Conservation (phyloP, 2,329 filamentous ascomycete species). For the Ampelomyces quisqualis region DNA sequence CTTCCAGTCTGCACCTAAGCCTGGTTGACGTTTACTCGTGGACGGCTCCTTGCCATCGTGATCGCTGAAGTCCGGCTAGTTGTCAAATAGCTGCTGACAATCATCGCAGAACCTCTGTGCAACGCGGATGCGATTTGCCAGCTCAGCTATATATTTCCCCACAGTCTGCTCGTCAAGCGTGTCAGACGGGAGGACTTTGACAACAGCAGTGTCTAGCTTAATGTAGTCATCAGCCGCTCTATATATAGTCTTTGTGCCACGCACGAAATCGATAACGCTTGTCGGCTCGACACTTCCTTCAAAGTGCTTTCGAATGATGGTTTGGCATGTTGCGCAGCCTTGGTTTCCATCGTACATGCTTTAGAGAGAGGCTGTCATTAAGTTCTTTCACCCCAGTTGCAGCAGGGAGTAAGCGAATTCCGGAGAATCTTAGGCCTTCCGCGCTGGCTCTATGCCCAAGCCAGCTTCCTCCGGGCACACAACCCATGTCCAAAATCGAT, state of each 20-base stretch:
- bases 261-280: neutral
- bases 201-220: neutral
- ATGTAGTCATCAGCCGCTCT: neutral
- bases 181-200: neutral
- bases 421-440: too few relatives aligned
- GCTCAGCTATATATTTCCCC: neutral
- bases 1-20: neutral
- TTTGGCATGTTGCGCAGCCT: too few relatives aligned
- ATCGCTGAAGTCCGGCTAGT: neutral
- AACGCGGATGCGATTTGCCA: neutral
- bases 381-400: too few relatives aligned
- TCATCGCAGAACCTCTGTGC: neutral
- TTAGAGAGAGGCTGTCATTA: too few relatives aligned
- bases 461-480: too few relatives aligned
- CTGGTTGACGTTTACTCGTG: neutral
- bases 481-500: too few relatives aligned
- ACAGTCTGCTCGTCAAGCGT: neutral
- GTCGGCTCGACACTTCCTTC: neutral
- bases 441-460: too few relatives aligned
- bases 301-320: neutral
- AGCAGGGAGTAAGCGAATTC: too few relatives aligned
- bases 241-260: neutral
- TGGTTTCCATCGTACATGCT: too few relatives aligned
- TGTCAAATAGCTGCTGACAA: neutral
- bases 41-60: neutral